Conservation (phyloP, 495 filamentous ascomycete genomes). For the Usnea hakonensis region DNA sequence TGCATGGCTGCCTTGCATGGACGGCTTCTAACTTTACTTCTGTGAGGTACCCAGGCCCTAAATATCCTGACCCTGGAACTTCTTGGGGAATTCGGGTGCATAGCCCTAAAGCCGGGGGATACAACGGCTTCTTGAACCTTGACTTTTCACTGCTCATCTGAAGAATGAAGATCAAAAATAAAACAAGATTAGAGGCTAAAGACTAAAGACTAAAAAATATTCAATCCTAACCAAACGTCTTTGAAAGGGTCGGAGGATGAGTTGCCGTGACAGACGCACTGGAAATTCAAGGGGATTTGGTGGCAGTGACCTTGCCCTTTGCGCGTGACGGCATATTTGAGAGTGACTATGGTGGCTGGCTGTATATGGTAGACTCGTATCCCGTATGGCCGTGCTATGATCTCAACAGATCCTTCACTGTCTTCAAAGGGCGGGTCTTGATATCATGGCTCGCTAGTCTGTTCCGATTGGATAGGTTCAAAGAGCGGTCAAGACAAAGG, state of each 20-base stretch:
- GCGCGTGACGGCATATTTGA: too few relatives aligned
- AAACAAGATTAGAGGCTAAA: too few relatives aligned
- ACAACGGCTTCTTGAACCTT: slow-evolving; percentile 4
- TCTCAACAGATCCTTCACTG: not conserved
- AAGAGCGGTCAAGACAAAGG: not conserved
- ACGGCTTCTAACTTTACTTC: too few relatives aligned
- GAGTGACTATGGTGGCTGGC: too few relatives aligned
- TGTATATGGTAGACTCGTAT: not conserved
- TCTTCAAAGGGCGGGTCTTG: not conserved
- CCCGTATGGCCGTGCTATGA: not conserved
- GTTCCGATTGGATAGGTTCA: slow-evolving; percentile 3
- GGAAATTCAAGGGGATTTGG: too few relatives aligned
- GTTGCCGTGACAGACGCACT: too few relatives aligned
- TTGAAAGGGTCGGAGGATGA: too few relatives aligned
- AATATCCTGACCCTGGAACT: not conserved
- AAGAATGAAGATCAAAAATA: not conserved
- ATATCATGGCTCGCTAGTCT: too few relatives aligned
- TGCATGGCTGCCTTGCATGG: slow-evolving; percentile 3
- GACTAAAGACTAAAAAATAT: too few relatives aligned
- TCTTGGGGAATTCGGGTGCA: not conserved
- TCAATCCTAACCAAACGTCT: too few relatives aligned
- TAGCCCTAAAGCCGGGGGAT: not conserved
- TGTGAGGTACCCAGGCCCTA: not conserved
- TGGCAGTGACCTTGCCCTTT: too few relatives aligned
- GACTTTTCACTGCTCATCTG: not conserved